Evolutionary conservation across 2,329 filamentous ascomycete species (phyloP), one percentile per base, ranked within the genome.

Genomic region (Hypoxylon sp.): DNA sequence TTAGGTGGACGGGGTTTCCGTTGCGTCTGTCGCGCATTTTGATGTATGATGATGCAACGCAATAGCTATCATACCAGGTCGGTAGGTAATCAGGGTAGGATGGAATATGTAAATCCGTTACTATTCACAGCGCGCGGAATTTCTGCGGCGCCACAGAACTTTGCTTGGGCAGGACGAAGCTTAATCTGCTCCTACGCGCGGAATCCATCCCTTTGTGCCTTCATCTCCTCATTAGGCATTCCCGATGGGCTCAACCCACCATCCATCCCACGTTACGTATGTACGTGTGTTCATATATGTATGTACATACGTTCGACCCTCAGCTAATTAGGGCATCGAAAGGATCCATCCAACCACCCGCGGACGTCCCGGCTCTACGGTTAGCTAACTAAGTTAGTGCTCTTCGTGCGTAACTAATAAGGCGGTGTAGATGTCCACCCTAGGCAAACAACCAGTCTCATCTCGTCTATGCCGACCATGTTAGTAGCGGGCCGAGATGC

Each of bases 351-450:
- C 29, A 60, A 51, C 43, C 45, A n/a, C 37, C 43, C 46, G 39
- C 63, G 52, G 61, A 58, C 58, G 58, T 63, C 51, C 62, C 62
- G 65, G 52, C 50, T 61, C 34, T 66, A 60, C 43, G 63, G 65
- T 58, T 54, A 63, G 58, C 56, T 52, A 23, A 57, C 48, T 61
- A 27, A 46, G 21, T 52, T 32, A 65, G 32, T 32, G 27, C 30
- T 46, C 39, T 59, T 62, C 66, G 59, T 27, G 62, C 47, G 55
- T 60, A 60, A 66, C 12, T 54, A 51, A 60, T 25, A 51, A 65
- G 55, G 66, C 66, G 66, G 66, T 68, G 66, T 63, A 66, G 58
- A 52, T 41, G 25, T 4, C 32, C 55, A 55, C 53, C 59, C 58
- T 61, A 37, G 43, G 50, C 54, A 54, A 60, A 57, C 62, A 56